phyloP scores from a whole-genome alignment of 2,329 filamentous ascomycete species.

The Lachnellula subtilissima region DNA sequence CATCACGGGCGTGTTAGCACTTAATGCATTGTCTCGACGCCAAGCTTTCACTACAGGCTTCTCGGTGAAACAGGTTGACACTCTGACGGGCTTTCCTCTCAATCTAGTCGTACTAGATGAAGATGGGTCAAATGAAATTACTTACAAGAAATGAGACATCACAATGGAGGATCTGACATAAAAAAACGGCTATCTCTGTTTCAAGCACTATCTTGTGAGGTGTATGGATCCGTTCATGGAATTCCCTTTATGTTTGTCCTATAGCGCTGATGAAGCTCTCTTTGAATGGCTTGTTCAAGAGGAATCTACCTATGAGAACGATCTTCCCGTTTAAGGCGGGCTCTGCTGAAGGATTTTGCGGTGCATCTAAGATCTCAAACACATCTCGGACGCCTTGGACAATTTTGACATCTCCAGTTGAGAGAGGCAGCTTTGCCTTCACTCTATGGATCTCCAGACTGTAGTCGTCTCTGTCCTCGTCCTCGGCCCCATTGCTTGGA shows the following conservation, averaged over 20 bases:
- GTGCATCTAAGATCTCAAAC: constrained; percentile 78
- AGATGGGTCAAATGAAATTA: too few species aligned
- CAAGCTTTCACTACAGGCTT: too few species aligned
- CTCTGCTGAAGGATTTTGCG: constrained; percentile 20
- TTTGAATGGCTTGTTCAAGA: constrained; percentile 49
- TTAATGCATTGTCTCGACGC: too few species aligned
- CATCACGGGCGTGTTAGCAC: too few species aligned
- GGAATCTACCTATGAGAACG: constrained; percentile 57
- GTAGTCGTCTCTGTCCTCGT: constrained; percentile 31
- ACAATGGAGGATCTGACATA: too few species aligned
- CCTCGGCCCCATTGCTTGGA: background rate
- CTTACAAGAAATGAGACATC: too few species aligned
- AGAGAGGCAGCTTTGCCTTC: constrained; percentile 71
- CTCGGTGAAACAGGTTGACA: too few species aligned
- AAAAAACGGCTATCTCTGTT: too few species aligned
- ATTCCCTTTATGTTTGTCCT: background rate
- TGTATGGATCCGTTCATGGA: too few species aligned
- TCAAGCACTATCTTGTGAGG: too few species aligned
- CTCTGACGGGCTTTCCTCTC: too few species aligned
- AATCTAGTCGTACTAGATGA: too few species aligned
- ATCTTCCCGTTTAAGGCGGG: constrained; percentile 47
- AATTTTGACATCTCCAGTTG: constrained; percentile 64
- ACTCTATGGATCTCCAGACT: constrained; percentile 75
- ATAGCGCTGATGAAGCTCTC: constrained; percentile 33
- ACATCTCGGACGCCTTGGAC: constrained; percentile 90